These are phyloP conservation scores for Cryoendolithus antarcticus DNA, from an alignment of 2,329 filamentous ascomycete genomes.

Conservation along the genomic window DNA sequence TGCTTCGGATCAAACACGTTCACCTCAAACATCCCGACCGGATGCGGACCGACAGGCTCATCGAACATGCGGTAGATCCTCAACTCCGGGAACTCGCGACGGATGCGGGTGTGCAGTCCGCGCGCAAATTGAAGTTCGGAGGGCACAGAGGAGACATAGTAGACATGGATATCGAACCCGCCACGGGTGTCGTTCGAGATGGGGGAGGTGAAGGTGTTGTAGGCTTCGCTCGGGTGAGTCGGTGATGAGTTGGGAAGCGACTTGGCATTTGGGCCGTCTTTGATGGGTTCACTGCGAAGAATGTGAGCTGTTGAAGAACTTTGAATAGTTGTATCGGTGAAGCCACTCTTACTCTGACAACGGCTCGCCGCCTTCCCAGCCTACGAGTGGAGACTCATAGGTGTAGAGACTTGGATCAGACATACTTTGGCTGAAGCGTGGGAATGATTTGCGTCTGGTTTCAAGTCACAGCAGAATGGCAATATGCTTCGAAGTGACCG, in stretches of 20 bases:
- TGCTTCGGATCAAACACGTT: slow-evolving; percentile 73
- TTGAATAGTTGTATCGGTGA: too few relatives aligned
- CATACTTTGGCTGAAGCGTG: slow-evolving; percentile 21
- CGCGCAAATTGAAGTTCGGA: slow-evolving; percentile 55
- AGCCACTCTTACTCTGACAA: slow-evolving; percentile 27
- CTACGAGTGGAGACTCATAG: slow-evolving; percentile 43
- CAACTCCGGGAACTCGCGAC: slow-evolving; percentile 76
- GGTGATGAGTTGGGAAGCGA: slow-evolving; percentile 57
- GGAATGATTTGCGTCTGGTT: too few relatives aligned
- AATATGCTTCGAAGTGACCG: too few relatives aligned
- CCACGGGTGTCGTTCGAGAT: slow-evolving; percentile 53
- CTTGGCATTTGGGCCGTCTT: slow-evolving; percentile 56
- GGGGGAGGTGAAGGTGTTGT: slow-evolving; percentile 56
- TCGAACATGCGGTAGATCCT: slow-evolving; percentile 72
- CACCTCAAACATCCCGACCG: slow-evolving; percentile 83
- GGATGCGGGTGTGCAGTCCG: slow-evolving; percentile 64
- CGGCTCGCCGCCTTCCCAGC: slow-evolving; percentile 36
- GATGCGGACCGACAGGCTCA: slow-evolving; percentile 67
- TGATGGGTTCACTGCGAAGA: neutral
- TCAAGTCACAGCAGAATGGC: too few relatives aligned
- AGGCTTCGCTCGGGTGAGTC: slow-evolving; percentile 50
- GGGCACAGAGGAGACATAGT: slow-evolving; percentile 54
- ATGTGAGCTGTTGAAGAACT: too few relatives aligned
- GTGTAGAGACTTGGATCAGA: slow-evolving; percentile 40
- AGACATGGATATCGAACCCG: slow-evolving; percentile 80